Evolutionary conservation across 1,284 basidiomycete genomes (phyloP).

Genomic region (Apiotrichum sp.): DNA sequence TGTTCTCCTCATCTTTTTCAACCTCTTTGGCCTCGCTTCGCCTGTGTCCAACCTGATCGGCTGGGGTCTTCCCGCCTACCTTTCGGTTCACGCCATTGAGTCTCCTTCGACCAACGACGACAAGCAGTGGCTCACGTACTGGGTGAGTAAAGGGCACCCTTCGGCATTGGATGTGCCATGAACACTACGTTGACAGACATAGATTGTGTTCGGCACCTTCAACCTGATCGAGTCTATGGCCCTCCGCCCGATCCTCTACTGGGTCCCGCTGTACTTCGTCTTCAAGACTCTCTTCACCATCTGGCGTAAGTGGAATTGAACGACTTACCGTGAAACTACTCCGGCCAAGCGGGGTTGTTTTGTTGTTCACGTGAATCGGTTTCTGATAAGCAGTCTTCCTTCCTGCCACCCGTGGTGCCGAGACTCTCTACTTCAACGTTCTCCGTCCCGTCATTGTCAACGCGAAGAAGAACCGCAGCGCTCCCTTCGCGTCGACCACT

Average conservation of each 20-base stretch:
- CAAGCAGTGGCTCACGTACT: slow-evolving; percentile 50
- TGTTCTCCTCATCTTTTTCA: slow-evolving; percentile 49
- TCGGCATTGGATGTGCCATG: background rate
- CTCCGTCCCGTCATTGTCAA: slow-evolving; percentile 63
- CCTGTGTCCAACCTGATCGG: slow-evolving; percentile 48
- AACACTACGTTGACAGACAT: background rate
- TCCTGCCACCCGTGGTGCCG: slow-evolving; percentile 59
- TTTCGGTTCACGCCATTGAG: slow-evolving; percentile 49
- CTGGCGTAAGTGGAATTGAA: slow-evolving; percentile 52
- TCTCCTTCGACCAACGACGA: slow-evolving; percentile 47
- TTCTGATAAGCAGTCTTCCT: slow-evolving; percentile 36
- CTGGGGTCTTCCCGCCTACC: slow-evolving; percentile 49
- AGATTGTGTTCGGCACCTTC: slow-evolving; percentile 46
- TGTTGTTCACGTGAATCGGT: no score
- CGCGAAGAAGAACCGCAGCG: slow-evolving; percentile 20
- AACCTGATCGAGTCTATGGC: slow-evolving; percentile 47
- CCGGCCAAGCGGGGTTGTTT: no score
- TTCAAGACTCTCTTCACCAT: slow-evolving; percentile 82
- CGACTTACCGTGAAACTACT: slow-evolving; percentile 33
- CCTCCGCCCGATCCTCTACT: slow-evolving; percentile 45
- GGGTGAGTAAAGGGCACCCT: slow-evolving; percentile 30
- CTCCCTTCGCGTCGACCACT: slow-evolving; percentile 15
- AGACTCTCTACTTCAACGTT: slow-evolving; percentile 60
- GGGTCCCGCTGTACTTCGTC: slow-evolving; percentile 66
- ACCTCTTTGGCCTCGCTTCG: slow-evolving; percentile 47